Conservation (phyloP, 202 grass and related monocot genomes). For the Schoenoplectus triqueter region DNA sequence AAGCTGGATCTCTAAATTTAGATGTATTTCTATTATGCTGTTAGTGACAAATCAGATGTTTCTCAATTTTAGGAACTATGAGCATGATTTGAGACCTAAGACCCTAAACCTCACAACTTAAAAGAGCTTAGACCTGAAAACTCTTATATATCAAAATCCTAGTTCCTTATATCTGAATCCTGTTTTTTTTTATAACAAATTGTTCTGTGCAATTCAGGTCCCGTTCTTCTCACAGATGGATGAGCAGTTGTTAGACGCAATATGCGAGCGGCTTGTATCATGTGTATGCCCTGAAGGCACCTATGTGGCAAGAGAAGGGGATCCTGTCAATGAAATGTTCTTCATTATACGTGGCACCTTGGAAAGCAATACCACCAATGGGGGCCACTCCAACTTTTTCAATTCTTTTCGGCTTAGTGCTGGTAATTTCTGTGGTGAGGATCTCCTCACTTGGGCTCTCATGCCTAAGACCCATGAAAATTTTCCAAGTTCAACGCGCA, state of each 20-base stretch:
- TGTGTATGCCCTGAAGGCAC: constrained; percentile 72
- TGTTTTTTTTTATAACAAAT: constrained; percentile 27
- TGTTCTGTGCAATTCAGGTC: constrained; percentile 54
- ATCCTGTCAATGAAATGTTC: constrained; percentile 88
- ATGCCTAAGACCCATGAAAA: constrained; percentile 60
- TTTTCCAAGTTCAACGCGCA: constrained; percentile 63
- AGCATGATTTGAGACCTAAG: neutral
- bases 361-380: constrained; percentile 74
- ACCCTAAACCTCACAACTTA: neutral
- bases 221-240: constrained; percentile 95
- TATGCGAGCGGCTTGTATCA: constrained; percentile 73
- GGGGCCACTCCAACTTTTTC: constrained; percentile 67
- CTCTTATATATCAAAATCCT: neutral
- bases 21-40: neutral
- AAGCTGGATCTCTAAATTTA: neutral
- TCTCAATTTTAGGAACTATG: neutral
- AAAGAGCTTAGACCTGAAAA: neutral
- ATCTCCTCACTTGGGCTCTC: constrained; percentile 85
- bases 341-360: constrained; percentile 83
- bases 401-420: constrained; percentile 58
- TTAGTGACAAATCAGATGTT: neutral
- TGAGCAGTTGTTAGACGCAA: constrained; percentile 69
- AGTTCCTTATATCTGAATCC: neutral
- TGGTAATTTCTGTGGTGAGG: constrained; percentile 75
- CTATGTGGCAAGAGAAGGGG: constrained; percentile 76